Evolutionary conservation across 2,329 filamentous ascomycete species (phyloP), one percentile per base, ranked within the genome.

Genomic region (Neofusicoccum ribis): DNA sequence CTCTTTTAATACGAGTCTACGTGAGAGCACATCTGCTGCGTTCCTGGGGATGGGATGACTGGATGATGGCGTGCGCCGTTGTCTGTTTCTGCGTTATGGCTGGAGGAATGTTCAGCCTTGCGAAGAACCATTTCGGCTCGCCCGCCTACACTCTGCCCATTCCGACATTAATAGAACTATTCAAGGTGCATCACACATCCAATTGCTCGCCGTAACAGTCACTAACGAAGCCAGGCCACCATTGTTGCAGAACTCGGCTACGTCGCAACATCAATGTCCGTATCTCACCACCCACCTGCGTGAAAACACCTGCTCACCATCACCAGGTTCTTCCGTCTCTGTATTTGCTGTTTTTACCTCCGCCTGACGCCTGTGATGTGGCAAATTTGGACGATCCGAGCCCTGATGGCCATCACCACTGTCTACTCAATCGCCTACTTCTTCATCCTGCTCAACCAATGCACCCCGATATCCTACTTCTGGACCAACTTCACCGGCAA

Each of bases 391-490:
- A 46, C 39, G n/a, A 52, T 63, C 39, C 20, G 39, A 7, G 31
- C 15, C 23, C 12, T 63, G 3, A 63, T 63, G 49, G n/a, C 20
- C 15, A 17, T 63, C 17, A 52, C 49, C 34, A 63, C 61, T 1
- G n/a, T 54, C n/a, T 63, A 63, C n/a, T 46, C 47, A 3, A 36
- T 63, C 39, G 37, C 27, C 61, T 63, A 54, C 41, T 63, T 63
- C 61, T 63, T 54, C 61, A 15, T 63, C n/a, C 37, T 63, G 2
- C 50, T 63, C 23, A 46, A 52, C 47, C 61, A 63, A 12, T 63
- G 61, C 49, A 44, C 50, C 5, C 61, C 61, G 4, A 43, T 54
- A 3, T 63, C 47, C 15, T 63, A 34, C 31, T 63, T 54, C 49
- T 63, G 61, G 61, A 63, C 61, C 15, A 47, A 63, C 27, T 63